A percentile compares a stretch with the other conserved stretches of the same genome.
Conservation (phyloP, 2,329 filamentous ascomycete genomes). For the Metarhizium brunneum region DNA sequence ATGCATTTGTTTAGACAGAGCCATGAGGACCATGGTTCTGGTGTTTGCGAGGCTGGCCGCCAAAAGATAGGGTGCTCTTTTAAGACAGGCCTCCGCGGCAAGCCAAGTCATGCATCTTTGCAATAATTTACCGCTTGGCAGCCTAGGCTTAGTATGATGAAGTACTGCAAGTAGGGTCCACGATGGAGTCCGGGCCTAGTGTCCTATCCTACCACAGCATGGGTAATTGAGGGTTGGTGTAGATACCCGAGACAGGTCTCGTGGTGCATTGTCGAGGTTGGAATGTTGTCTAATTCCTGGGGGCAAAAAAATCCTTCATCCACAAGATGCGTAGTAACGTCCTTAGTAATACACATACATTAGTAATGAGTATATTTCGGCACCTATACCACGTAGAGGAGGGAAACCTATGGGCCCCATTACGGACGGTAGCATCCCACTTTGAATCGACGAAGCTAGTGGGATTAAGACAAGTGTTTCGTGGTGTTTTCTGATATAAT, state of each 20-base stretch:
- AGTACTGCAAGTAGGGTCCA: neutral
- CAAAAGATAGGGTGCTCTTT: no score
- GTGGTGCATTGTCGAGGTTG: neutral
- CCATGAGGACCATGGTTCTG: no score
- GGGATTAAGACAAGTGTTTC: slow-evolving; percentile 2
- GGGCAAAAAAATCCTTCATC: neutral
- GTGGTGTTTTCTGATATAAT: neutral
- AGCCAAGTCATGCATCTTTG: no score
- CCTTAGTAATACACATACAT: neutral
- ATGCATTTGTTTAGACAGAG: no score
- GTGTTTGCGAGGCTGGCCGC: no score
- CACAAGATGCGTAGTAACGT: slow-evolving; percentile 1
- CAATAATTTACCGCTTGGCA: no score
- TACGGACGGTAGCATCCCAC: neutral
- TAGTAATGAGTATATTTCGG: no score
- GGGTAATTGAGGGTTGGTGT: slow-evolving; percentile 8
- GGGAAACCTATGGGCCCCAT: no score
- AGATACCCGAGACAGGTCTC: neutral
- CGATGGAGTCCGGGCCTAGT: neutral
- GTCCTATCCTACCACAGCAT: neutral
- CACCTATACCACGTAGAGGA: no score
- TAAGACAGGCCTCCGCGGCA: no score
- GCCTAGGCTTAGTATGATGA: neutral
- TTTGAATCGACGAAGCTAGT: slow-evolving; percentile 4
- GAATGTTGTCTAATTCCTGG: neutral